Base-by-base conservation (phyloP, 768 basidiomycete genomes). In the Trametes sanguinea region DNA sequence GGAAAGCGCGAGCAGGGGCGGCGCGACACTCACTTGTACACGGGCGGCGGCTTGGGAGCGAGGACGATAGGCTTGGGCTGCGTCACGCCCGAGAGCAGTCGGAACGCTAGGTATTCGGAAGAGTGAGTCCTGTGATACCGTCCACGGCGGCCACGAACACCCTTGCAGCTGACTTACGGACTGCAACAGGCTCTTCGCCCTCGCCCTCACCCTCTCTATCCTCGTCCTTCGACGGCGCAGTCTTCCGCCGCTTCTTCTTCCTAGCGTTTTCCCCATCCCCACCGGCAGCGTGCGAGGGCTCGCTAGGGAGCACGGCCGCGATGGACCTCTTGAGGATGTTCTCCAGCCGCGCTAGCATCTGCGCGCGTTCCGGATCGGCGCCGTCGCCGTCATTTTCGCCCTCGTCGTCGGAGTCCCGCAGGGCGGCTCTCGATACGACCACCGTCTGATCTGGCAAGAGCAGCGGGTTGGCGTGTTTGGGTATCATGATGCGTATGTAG, bases 21-120 rank as follows among this genome's bases (percentile, higher is more conserved):
- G n/a, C n/a, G 11, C 11, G 35, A 37, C 1, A 11, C 69, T 39
- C 17, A 72, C 71, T 57, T 64, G 13, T 66, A 51, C 17, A 59
- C 54, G 0, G 67, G 69, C 14, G 64, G 52, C 10, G 68, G 59
- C 52, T 67, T 68, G 2, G 68, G 65, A 17, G 61, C 61, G 27
- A 72, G 54, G 6, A 64, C 53, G 1, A 72, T 57, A 3, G 63
- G 45, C 29, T 63, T 70, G 8, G 69, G 65, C 27, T 68, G 57
- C 7, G 61, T 10, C 6, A 16, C 32, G 1, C 66, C 62, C 33
- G 71, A 72, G 0, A 72, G 33, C 16, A 72, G 64, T 4, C 71
- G 68, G 46, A 72, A 71, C 1, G 66, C 71, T 72, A 27, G 8
- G 29, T 9, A 3, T 37, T 6, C 4, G 22, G 22, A 7, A 8